Conservation (phyloP, 2,329 filamentous ascomycete genomes). For the Drechslerella coelobrocha region DNA sequence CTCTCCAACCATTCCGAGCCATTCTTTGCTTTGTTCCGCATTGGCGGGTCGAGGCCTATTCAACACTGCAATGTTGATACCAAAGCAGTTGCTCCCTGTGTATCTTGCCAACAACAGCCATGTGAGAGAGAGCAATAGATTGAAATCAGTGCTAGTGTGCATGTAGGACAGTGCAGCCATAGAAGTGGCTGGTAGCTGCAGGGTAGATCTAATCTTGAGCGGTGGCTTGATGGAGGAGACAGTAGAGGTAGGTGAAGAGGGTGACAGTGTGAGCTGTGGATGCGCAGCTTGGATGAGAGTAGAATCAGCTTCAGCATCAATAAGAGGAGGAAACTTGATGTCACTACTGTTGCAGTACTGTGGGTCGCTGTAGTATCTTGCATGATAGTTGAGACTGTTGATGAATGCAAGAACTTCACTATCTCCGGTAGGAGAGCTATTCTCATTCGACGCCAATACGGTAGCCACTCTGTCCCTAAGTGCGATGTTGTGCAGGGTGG, state of each 20-base stretch:
- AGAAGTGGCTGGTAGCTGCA: neutral
- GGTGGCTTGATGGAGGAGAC: neutral
- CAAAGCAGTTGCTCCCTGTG: neutral
- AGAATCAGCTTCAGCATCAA: neutral
- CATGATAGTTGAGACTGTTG: conserved; percentile 1
- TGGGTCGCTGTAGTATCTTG: neutral
- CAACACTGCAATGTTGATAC: neutral
- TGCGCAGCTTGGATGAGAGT: neutral
- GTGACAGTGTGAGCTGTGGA: neutral
- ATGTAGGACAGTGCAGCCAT: too few relatives aligned
- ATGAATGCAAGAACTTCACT: neutral
- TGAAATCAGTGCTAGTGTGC: too few relatives aligned
- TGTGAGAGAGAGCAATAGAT: too few relatives aligned
- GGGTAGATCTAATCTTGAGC: neutral
- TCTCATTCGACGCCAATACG: neutral
- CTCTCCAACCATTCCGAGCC: neutral
- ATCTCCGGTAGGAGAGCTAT: neutral
- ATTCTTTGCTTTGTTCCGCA: neutral
- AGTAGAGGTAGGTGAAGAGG: neutral
- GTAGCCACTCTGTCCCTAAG: neutral
- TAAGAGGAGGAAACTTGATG: neutral
- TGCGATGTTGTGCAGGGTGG: neutral
- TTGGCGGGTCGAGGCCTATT: neutral
- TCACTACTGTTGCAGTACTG: neutral
- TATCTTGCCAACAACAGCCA: neutral